Percentiles rank a stretch among this genome's conserved stretches.
Conservation (phyloP, 352 stramenopile genomes). For the Phytophthora aleatoria region DNA sequence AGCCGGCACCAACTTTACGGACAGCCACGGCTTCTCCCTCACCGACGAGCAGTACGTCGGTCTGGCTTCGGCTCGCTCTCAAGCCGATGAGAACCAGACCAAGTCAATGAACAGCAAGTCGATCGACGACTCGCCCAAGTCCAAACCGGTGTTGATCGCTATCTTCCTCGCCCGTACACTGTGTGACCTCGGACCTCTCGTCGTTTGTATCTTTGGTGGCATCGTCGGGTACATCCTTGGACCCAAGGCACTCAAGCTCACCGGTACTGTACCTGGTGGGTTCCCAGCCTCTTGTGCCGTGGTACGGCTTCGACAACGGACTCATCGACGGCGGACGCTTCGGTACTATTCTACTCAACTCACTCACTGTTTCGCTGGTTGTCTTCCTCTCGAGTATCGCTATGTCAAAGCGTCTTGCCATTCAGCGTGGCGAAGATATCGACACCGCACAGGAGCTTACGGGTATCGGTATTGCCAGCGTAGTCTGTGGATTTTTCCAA, state of each 20-base stretch:
- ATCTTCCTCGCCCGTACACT: slow-evolving; percentile 46
- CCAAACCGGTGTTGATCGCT: slow-evolving; percentile 26
- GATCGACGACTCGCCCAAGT: slow-evolving; percentile 16
- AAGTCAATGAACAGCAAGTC: slow-evolving; percentile 18
- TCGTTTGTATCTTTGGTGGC: slow-evolving; percentile 71
- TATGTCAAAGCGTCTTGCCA: too few species aligned
- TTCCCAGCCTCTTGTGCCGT: slow-evolving; percentile 48
- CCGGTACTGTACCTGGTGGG: slow-evolving; percentile 63
- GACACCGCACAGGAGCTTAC: too few species aligned
- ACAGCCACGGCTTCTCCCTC: slow-evolving; percentile 47
- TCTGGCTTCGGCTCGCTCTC: slow-evolving; percentile 6
- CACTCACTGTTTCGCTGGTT: slow-evolving; percentile 46
- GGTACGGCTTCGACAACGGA: slow-evolving; percentile 52
- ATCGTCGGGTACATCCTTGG: slow-evolving; percentile 49
- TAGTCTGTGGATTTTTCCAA: too few species aligned
- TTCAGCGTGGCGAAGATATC: too few species aligned
- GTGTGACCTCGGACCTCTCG: slow-evolving; percentile 62
- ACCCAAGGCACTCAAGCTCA: slow-evolving; percentile 61
- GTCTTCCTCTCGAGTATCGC: too few species aligned
- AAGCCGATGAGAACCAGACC: slow-evolving; percentile 7
- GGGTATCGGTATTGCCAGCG: too few species aligned
- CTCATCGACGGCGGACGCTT: slow-evolving; percentile 47
- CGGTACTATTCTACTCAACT: slow-evolving; percentile 46
- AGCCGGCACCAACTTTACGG: slow-evolving; percentile 7
- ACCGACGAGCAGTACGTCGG: slow-evolving; percentile 47